These are phyloP conservation scores for Xanthoconium purpureum DNA, from an alignment of 768 basidiomycete genomes.

Conservation along the genomic window DNA sequence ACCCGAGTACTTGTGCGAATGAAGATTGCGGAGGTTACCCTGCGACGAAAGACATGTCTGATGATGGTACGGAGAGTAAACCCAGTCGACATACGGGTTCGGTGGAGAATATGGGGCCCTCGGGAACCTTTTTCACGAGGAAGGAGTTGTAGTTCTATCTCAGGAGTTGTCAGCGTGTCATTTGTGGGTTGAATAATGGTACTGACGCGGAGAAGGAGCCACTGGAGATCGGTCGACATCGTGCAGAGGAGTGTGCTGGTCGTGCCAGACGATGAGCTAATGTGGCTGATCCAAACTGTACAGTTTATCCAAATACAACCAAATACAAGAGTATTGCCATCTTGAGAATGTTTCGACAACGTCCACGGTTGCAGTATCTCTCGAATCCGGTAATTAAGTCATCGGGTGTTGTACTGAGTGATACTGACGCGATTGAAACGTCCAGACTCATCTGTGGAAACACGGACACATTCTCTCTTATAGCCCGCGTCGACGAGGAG, in stretches of 20 bases:
- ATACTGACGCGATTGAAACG: too few species aligned
- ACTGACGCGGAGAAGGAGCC: slow-evolving; percentile 87
- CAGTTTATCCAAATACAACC: slow-evolving; percentile 27
- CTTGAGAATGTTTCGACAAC: too few species aligned
- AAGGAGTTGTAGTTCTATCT: slow-evolving; percentile 78
- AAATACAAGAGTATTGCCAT: slow-evolving; percentile 12
- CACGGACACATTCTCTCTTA: background rate
- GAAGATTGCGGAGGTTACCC: slow-evolving; percentile 85
- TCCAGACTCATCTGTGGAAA: background rate
- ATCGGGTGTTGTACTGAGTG: too few species aligned
- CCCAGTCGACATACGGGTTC: slow-evolving; percentile 60
- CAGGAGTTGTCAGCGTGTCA: background rate
- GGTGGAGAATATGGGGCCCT: slow-evolving; percentile 78
- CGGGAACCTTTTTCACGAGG: slow-evolving; percentile 71
- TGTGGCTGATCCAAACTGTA: slow-evolving; percentile 35
- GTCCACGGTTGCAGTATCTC: too few species aligned
- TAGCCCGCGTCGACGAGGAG: background rate
- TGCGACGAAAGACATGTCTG: slow-evolving; percentile 28
- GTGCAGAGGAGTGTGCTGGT: slow-evolving; percentile 30
- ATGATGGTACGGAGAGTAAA: background rate
- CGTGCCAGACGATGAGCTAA: slow-evolving; percentile 15
- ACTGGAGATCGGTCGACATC: slow-evolving; percentile 90
- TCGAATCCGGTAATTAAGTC: too few species aligned
- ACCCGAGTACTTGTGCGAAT: slow-evolving; percentile 93
- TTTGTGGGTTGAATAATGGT: background rate